Evolutionary conservation across 331 rosid species (phyloP).

Genomic region (Pyrus hybrid): DNA sequence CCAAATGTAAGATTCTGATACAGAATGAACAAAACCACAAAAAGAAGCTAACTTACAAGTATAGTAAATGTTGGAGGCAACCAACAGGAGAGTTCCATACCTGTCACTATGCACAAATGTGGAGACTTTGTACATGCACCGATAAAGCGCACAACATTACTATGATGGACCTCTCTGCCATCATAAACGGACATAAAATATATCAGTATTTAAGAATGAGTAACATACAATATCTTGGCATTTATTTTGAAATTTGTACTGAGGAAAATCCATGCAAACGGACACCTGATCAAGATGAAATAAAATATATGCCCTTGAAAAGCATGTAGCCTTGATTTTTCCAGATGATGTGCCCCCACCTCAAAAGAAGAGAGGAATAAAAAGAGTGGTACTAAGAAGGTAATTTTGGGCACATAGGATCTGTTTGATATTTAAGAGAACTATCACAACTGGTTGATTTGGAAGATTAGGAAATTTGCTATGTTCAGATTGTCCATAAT

Average conservation of each 20-base stretch:
- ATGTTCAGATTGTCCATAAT: neutral
- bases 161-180: conserved; percentile 88
- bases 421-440: too few relatives aligned
- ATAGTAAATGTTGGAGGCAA: neutral
- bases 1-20: neutral
- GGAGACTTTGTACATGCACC: conserved; percentile 91
- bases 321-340: neutral
- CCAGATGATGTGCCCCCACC: too few relatives aligned
- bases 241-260: neutral
- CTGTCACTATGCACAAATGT: conserved; percentile 87
- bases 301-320: neutral
- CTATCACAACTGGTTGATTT: too few relatives aligned
- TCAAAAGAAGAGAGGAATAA: too few relatives aligned
- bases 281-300: neutral
- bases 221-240: neutral
- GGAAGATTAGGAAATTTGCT: too few relatives aligned
- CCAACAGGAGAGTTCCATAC: conserved; percentile 31
- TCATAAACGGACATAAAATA: conserved; percentile 7
- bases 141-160: conserved; percentile 87
- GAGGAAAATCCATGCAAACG: neutral
- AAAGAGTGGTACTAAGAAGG: too few relatives aligned
- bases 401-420: too few relatives aligned
- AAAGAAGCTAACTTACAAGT: neutral
- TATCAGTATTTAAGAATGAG: neutral
- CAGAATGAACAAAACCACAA: neutral